Evolutionary conservation across 2,329 filamentous ascomycete genomes (phyloP).

Genomic region (Geosmithia flava): DNA sequence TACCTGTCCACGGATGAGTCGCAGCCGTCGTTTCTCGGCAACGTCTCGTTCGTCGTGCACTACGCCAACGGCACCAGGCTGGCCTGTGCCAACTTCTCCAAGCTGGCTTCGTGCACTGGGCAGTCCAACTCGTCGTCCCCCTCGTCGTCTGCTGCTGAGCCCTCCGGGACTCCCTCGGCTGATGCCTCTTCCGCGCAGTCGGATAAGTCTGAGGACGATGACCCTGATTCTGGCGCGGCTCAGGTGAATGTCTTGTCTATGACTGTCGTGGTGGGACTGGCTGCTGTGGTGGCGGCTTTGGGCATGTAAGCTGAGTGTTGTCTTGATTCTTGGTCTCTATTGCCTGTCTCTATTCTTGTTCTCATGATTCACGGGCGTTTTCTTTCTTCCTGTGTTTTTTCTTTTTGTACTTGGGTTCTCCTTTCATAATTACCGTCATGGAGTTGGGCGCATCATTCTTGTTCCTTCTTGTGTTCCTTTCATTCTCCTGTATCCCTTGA

Average conservation of each 20-base stretch:
- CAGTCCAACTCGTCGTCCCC: conserved; percentile 1
- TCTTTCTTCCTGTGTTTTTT: too few relatives aligned
- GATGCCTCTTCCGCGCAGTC: neutral
- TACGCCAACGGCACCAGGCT: conserved; percentile 51
- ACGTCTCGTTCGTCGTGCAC: conserved; percentile 53
- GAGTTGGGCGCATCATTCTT: too few relatives aligned
- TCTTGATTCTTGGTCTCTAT: neutral
- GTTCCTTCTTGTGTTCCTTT: too few relatives aligned
- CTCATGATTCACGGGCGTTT: too few relatives aligned
- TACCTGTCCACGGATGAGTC: conserved; percentile 42
- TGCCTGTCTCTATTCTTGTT: too few relatives aligned
- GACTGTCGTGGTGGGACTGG: conserved; percentile 1
- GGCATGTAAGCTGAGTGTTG: conserved; percentile 1
- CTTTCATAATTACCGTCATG: too few relatives aligned
- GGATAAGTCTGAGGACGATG: neutral
- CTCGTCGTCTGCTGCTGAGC: neutral
- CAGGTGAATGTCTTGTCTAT: conserved; percentile 1
- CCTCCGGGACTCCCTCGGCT: neutral
- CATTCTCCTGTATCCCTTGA: too few relatives aligned
- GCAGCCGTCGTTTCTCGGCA: conserved; percentile 47
- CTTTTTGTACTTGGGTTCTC: too few relatives aligned
- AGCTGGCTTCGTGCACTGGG: conserved; percentile 1
- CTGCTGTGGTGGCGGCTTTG: conserved; percentile 1
- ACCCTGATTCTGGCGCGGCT: conserved; percentile 2
- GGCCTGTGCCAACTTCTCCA: conserved; percentile 49